Base-by-base conservation (phyloP, 2,329 filamentous ascomycete genomes). In the Didymella lethalis region DNA sequence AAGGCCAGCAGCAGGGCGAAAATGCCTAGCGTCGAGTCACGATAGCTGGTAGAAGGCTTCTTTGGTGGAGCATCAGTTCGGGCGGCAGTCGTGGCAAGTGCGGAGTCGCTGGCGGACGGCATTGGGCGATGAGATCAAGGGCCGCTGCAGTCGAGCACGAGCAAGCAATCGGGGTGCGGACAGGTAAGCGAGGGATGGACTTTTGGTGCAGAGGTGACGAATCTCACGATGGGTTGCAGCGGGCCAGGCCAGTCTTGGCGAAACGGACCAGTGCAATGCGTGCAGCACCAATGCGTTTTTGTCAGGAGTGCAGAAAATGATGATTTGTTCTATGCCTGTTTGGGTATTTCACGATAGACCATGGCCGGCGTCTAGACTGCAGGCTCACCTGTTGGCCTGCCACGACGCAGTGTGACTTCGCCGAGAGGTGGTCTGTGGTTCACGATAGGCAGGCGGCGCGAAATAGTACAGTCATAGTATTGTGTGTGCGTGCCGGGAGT, bases 1-100 rank as follows among this genome's bases (percentile, higher is more conserved):
- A 96, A 85, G 40, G 86, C 82, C 65, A 97, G 67, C 48, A 87
- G 65, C 61, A 74, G 63, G 11, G 68, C 62, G 50, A 76, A 68
- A 54, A 73, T 44, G 58, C 50, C 48, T 61, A 67, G 69, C 59
- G 63, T 62, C 55, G 70, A 66, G 68, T 71, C 71, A 73, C 71
- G 71, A 74, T 72, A 67, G 57, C 48, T 61, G 68, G 63, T 67
- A 59, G 57, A 61, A 43, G 55, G 61, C 28, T 53, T 45, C 41
- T 47, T 57, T 61, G 66, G 61, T 64, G 60, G 61, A 67, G 67
- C 59, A 61, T 58, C 64, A 67, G 63, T 66, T 38, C 55, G 57
- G 64, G 48, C 45, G 50, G 66, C 50, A 62, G 56, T 72, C 71
- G 74, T 75, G 74, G 71, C 71, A 61, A 48, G 58, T 62, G 64